Percentiles rank a stretch among this genome's conserved stretches.
Evolutionary conservation across 257 asterid genomes (phyloP).

Genomic region (Voacanga thouarsii): DNA sequence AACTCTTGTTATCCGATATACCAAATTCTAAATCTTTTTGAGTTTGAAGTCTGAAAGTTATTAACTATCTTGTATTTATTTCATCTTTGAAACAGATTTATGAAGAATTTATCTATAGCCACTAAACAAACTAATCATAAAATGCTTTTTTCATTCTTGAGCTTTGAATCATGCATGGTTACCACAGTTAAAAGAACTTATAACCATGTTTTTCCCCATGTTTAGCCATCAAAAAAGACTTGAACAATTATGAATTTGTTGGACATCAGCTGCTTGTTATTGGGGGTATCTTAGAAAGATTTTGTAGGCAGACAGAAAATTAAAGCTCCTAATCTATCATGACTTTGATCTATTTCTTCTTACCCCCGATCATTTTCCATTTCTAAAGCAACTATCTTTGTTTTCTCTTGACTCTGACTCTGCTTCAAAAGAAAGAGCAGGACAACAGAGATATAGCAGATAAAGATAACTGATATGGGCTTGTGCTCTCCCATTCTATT

Average conservation of each 20-base stretch:
- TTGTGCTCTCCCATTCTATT: neutral
- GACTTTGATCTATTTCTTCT: neutral
- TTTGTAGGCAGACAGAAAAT: neutral
- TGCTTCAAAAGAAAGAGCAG: neutral
- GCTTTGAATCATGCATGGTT: neutral
- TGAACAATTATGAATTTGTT: neutral
- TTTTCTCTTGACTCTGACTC: neutral
- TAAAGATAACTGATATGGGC: neutral
- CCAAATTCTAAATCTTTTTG: neutral
- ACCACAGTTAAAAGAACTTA: neutral
- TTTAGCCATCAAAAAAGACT: neutral
- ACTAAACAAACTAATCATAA: neutral
- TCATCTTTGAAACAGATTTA: neutral
- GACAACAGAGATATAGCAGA: neutral
- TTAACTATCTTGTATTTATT: neutral
- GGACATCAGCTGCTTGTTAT: neutral
- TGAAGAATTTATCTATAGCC: neutral
- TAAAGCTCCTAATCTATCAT: neutral
- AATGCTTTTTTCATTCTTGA: neutral
- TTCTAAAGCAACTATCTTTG: neutral
- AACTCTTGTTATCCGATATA: neutral
- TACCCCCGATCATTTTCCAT: neutral
- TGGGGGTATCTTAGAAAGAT: neutral
- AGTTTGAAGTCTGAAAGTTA: neutral
- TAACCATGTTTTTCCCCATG: neutral